Base-by-base conservation (phyloP, 2,329 filamentous ascomycete genomes). In the Cladophialophora yegresii region DNA sequence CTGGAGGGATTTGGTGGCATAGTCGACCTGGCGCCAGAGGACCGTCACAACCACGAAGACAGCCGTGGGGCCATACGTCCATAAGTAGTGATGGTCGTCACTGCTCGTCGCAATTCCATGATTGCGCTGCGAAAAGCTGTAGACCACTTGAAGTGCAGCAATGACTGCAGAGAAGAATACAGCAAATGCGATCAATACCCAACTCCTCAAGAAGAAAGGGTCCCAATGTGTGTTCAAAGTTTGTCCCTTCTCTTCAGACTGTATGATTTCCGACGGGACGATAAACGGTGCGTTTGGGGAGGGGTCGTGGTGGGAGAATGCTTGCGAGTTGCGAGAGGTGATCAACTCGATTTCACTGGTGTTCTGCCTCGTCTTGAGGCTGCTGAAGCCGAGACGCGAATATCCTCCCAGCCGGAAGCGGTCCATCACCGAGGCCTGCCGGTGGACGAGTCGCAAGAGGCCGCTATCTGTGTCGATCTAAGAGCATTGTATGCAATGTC, bases 21-120 rank as follows among this genome's bases (percentile, higher is more conserved):
- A 69, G 51, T 66, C 67, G 23, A 66, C 65, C 33, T 69, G 67
- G 23, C 65, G 65, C 67, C 67, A 69, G 20, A 62, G 51, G n/a
- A 69, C 65, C 16, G 63, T 65, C 45, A 63, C 56, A 40, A 64
- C 8, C 50, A 69, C 67, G 33, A 69, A 65, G 13, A 69, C 33
- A 8, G 67, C 65, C 1, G 65, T 67, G 8, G 67, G 65, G 6
- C 63, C 67, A 32, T 68, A 67, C 30, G 65, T 66, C 65, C 67
- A 68, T 22, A 69, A 32, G 54, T 69, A 69, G 33, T 67, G 66
- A 12, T 66, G 50, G 23, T 55, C 64, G 20, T 57, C 47, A 30
- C 50, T 53, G 32, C 33, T 65, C 7, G 60, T 66, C 10, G 63
- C 67, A 20, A 67, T 51, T 12, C 67, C 67, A 33, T 63, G 32